Evolutionary conservation across 345 rosid genomes (phyloP).

Genomic region (Populus tremula): DNA sequence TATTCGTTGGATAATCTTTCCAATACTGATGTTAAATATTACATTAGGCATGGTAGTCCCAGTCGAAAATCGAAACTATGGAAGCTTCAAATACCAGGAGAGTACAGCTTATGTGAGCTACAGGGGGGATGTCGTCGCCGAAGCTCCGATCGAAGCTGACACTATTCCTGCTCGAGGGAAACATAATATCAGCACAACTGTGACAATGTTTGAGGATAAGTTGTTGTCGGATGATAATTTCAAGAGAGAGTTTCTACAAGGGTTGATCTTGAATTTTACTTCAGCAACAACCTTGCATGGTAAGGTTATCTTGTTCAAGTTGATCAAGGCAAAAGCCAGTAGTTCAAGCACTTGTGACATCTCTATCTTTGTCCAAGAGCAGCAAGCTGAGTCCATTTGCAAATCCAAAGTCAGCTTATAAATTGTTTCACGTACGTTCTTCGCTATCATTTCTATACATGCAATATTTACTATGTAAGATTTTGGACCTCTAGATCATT

Average conservation of each 20-base stretch:
- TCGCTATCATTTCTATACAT: no score
- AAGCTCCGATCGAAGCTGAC: conserved; percentile 25
- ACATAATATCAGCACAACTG: conserved; percentile 22
- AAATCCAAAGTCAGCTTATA: not conserved
- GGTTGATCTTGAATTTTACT: conserved; percentile 28
- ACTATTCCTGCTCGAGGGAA: conserved; percentile 30
- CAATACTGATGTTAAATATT: conserved; percentile 3
- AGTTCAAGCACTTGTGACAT: conserved; percentile 8
- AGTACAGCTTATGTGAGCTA: conserved; percentile 28
- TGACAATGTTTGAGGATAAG: conserved; percentile 24
- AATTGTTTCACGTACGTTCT: not conserved
- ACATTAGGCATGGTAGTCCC: conserved; percentile 31
- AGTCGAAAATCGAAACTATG: conserved; percentile 38
- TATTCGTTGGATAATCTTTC: not conserved
- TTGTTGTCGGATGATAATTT: conserved; percentile 15
- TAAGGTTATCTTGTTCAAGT: conserved; percentile 21
- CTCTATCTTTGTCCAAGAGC: not conserved
- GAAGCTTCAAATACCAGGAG: conserved; percentile 30
- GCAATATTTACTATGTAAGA: no score
- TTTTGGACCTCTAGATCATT: no score
- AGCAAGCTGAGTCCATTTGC: not conserved
- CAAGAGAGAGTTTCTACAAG: not conserved
- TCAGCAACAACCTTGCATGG: conserved; percentile 34
- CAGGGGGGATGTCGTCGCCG: conserved; percentile 13
- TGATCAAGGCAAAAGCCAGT: conserved; percentile 17